These are phyloP conservation scores for Macrophomina pseudophaseolina DNA, from an alignment of 2,329 filamentous ascomycete genomes.

Conservation along the genomic window DNA sequence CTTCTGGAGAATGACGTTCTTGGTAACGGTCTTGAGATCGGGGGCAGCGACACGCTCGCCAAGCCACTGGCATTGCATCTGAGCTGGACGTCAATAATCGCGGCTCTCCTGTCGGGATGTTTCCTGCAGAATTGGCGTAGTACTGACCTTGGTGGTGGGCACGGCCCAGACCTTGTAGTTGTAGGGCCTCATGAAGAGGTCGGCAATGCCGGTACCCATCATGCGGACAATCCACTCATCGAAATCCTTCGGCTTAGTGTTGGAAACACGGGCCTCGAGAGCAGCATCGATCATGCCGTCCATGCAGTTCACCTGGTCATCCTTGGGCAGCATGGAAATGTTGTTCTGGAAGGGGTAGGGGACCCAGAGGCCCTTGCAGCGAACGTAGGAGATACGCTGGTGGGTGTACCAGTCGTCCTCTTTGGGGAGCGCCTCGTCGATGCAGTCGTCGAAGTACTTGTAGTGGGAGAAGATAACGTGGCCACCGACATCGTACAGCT, in stretches of 20 bases:
- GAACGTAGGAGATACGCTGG: constrained; percentile 98
- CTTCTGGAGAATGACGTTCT: constrained; percentile 95
- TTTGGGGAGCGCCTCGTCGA: constrained; percentile 94
- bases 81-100: constrained; percentile 10
- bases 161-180: constrained; percentile 99
- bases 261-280: constrained; percentile 81
- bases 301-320: constrained; percentile 93
- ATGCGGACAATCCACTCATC: constrained; percentile 98
- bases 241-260: constrained; percentile 93
- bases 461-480: constrained; percentile 99
- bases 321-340: constrained; percentile 96
- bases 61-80: constrained; percentile 99
- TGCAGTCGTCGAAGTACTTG: constrained; percentile 99
- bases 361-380: constrained; percentile 95
- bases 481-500: constrained; percentile 96
- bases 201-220: constrained; percentile 85
- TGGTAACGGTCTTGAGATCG: constrained; percentile 89
- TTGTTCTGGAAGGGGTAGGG: constrained; percentile 99
- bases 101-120: background rate
- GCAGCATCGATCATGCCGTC: constrained; percentile 96
- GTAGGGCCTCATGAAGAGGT: constrained; percentile 99
- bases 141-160: constrained; percentile 86
- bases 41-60: constrained; percentile 98
- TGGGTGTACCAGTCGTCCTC: constrained; percentile 96
- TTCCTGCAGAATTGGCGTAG: constrained; percentile 3